Evolutionary conservation across 176 grass and related monocot genomes (phyloP).

Genomic region (Musa troglodytarum): DNA sequence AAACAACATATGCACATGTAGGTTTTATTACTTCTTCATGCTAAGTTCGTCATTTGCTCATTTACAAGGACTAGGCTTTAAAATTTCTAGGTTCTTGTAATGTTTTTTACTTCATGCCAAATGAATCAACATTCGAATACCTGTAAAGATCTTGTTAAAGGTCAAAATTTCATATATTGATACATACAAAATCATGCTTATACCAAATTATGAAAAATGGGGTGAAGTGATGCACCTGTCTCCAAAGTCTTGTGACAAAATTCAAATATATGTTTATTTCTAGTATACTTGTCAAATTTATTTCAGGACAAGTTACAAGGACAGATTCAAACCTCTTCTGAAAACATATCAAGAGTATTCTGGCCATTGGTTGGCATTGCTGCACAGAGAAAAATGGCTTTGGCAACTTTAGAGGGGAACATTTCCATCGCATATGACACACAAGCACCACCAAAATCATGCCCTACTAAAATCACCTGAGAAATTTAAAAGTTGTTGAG

Average conservation of each 20-base stretch:
- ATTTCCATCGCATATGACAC: constrained; percentile 87
- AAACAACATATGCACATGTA: too few relatives aligned
- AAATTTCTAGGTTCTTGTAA: too few relatives aligned
- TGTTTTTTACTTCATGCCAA: too few relatives aligned
- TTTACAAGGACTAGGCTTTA: too few relatives aligned
- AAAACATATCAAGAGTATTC: constrained; percentile 71
- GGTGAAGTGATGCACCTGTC: background rate
- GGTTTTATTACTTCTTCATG: too few relatives aligned
- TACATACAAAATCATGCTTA: too few relatives aligned
- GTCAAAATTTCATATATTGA: too few relatives aligned
- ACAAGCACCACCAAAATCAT: constrained; percentile 84
- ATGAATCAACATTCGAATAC: too few relatives aligned
- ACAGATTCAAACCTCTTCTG: constrained; percentile 50
- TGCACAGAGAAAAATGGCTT: constrained; percentile 81
- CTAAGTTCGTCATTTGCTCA: too few relatives aligned
- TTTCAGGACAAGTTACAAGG: background rate
- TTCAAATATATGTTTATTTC: background rate
- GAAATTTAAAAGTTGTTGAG: constrained; percentile 1
- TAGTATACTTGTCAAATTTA: background rate
- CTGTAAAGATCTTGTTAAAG: too few relatives aligned
- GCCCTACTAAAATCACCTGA: constrained; percentile 87
- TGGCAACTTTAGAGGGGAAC: constrained; percentile 62
- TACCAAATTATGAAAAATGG: background rate
- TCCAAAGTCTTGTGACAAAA: background rate
- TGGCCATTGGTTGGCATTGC: constrained; percentile 65